These are phyloP conservation scores for Cercospora sp. DNA, from an alignment of 2,329 filamentous ascomycete species.

Conservation along the genomic window DNA sequence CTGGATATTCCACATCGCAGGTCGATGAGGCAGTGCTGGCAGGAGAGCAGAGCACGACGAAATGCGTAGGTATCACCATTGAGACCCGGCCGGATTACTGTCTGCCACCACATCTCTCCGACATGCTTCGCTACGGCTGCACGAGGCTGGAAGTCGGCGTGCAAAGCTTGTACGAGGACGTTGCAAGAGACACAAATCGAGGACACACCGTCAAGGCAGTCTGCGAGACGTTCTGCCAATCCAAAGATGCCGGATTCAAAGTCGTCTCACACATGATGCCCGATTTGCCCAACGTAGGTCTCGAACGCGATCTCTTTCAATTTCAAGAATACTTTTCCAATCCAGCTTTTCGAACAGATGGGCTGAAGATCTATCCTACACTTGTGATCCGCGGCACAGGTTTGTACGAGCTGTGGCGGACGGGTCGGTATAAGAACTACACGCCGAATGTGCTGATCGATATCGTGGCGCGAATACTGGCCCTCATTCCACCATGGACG, in stretches of 20 bases:
- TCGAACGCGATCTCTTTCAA: slow-evolving; percentile 95
- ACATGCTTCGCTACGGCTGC: slow-evolving; percentile 97
- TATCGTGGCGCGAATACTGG: slow-evolving; percentile 92
- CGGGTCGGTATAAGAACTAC: slow-evolving; percentile 96
- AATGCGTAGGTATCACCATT: slow-evolving; percentile 98
- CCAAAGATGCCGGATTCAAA: slow-evolving; percentile 98
- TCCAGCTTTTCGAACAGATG: slow-evolving; percentile 92
- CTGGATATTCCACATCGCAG: slow-evolving; percentile 89
- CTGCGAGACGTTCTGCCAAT: slow-evolving; percentile 93
- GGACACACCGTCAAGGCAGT: slow-evolving; percentile 95
- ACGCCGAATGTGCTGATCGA: slow-evolving; percentile 96
- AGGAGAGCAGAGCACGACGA: slow-evolving; percentile 94
- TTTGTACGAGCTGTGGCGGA: slow-evolving; percentile 95
- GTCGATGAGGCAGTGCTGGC: slow-evolving; percentile 95
- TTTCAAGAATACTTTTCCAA: slow-evolving; percentile 98
- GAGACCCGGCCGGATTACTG: slow-evolving; percentile 98
- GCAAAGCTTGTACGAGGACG: slow-evolving; percentile 95
- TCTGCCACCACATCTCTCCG: slow-evolving; percentile 87
- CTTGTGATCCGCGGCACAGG: slow-evolving; percentile 95
- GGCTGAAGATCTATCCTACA: slow-evolving; percentile 96
- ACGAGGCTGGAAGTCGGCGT: slow-evolving; percentile 93
- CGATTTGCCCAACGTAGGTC: slow-evolving; percentile 93
- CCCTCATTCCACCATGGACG: slow-evolving; percentile 94
- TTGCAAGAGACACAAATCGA: slow-evolving; percentile 95
- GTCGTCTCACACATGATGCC: slow-evolving; percentile 99